Evolutionary conservation across 768 basidiomycete genomes (phyloP).

Genomic region (Filobasidium wieringae): DNA sequence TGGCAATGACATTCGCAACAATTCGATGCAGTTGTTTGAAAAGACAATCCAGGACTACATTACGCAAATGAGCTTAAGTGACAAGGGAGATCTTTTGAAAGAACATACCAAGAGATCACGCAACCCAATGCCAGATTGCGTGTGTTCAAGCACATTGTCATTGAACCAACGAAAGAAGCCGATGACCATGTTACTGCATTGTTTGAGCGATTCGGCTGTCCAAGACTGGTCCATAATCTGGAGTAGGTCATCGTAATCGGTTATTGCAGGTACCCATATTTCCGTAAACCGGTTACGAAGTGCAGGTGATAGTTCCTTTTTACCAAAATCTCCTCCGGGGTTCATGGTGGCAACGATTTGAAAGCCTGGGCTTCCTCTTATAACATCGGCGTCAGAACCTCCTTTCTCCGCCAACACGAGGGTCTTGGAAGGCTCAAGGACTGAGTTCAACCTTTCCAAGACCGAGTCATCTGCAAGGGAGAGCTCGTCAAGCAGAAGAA

Average conservation of each 20-base stretch:
- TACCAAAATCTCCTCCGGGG: conserved; percentile 96
- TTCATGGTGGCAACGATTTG: conserved; percentile 97
- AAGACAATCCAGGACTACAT: conserved; percentile 84
- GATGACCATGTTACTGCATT: conserved; percentile 54
- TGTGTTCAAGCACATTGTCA: conserved; percentile 47
- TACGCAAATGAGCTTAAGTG: background rate
- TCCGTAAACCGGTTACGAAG: conserved; percentile 96
- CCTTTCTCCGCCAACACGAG: conserved; percentile 89
- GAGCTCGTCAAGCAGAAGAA: conserved; percentile 90
- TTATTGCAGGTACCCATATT: conserved; percentile 89
- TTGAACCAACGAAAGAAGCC: conserved; percentile 75
- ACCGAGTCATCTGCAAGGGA: conserved; percentile 97
- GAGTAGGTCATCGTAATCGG: conserved; percentile 58
- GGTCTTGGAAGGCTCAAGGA: conserved; percentile 77
- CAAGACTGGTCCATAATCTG: conserved; percentile 66
- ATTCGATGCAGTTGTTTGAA: conserved; percentile 51
- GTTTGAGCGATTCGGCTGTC: conserved; percentile 47
- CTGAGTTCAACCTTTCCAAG: conserved; percentile 89
- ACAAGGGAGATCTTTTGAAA: background rate
- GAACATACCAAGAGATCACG: conserved; percentile 68
- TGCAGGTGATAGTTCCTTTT: conserved; percentile 95
- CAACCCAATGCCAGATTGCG: conserved; percentile 54
- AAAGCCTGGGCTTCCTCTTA: conserved; percentile 59
- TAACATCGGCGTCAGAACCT: conserved; percentile 56
- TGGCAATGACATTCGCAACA: conserved; percentile 37